These are phyloP conservation scores for Trichoderma lentiforme DNA, from an alignment of 2,329 filamentous ascomycete species.

Conservation along the genomic window DNA sequence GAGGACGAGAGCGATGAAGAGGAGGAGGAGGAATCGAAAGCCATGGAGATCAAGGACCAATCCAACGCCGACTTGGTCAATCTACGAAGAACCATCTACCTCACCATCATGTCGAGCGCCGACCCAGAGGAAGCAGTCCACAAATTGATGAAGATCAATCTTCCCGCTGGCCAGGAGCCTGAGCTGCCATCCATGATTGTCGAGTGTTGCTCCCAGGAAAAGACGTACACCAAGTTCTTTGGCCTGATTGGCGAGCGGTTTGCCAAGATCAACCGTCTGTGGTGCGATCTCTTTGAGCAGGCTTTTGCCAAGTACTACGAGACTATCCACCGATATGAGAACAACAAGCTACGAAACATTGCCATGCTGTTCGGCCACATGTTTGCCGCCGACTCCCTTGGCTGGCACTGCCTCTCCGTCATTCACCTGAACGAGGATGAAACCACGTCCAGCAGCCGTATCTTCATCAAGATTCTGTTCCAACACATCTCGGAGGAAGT, in stretches of 20 bases:
- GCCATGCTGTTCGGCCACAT: conserved; percentile 93
- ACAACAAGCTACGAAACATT: conserved; percentile 90
- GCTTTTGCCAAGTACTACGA: conserved; percentile 92
- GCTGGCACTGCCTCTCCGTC: conserved; percentile 83
- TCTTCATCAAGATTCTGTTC: conserved; percentile 97
- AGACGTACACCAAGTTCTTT: conserved; percentile 97
- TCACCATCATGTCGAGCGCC: conserved; percentile 95
- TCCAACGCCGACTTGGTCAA: conserved; percentile 95
- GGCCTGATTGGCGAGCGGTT: conserved; percentile 92
- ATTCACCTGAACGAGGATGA: conserved; percentile 95
- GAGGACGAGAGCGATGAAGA: conserved; percentile 70
- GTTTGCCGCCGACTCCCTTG: conserved; percentile 80
- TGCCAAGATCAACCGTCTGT: conserved; percentile 91
- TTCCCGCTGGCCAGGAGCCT: conserved; percentile 80
- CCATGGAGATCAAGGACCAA: conserved; percentile 95
- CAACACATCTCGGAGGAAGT: conserved; percentile 86
- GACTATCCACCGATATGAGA: conserved; percentile 95
- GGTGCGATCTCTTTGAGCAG: conserved; percentile 89
- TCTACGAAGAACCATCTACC: conserved; percentile 87
- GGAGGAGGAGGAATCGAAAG: conserved; percentile 73
- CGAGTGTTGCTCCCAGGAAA: conserved; percentile 94
- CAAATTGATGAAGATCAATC: conserved; percentile 91
- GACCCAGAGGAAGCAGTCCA: conserved; percentile 96
- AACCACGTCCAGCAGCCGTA: conserved; percentile 91
- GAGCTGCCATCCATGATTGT: conserved; percentile 96